These are phyloP conservation scores for Apiospora phragmitis DNA, from an alignment of 2,329 filamentous ascomycete species.

Conservation along the genomic window DNA sequence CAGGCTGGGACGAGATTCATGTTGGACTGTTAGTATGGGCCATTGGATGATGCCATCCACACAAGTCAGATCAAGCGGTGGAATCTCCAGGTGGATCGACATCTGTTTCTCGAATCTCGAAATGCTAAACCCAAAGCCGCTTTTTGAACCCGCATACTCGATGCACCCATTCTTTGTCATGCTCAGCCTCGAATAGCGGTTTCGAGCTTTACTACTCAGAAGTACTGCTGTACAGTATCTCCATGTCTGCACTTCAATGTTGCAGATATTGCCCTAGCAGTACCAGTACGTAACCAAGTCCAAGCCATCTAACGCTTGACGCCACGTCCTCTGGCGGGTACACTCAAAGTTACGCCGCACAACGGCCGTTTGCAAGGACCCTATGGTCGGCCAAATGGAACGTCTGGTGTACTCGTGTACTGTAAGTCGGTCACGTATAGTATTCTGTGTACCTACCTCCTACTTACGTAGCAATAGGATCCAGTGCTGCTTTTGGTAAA, in stretches of 20 bases:
- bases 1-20: not conserved
- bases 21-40: not conserved
- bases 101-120: not conserved
- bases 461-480: not conserved
- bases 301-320: not conserved
- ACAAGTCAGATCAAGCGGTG: not conserved
- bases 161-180: not conserved
- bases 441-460: not conserved
- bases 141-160: not conserved
- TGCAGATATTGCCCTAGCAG: no score
- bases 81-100: not conserved
- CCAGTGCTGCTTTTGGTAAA: not conserved
- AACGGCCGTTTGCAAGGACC: constrained; percentile 8
- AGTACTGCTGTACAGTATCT: not conserved
- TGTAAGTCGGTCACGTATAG: not conserved
- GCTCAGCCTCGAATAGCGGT: not conserved
- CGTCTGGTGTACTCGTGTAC: no score
- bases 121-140: not conserved
- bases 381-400: not conserved
- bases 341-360: not conserved
- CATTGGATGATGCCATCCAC: constrained; percentile 4
- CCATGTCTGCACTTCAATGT: no score
- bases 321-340: not conserved
- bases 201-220: not conserved
- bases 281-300: not conserved